Base-by-base conservation (phyloP, 2,329 filamentous ascomycete genomes). In the Aschersonia sp. region DNA sequence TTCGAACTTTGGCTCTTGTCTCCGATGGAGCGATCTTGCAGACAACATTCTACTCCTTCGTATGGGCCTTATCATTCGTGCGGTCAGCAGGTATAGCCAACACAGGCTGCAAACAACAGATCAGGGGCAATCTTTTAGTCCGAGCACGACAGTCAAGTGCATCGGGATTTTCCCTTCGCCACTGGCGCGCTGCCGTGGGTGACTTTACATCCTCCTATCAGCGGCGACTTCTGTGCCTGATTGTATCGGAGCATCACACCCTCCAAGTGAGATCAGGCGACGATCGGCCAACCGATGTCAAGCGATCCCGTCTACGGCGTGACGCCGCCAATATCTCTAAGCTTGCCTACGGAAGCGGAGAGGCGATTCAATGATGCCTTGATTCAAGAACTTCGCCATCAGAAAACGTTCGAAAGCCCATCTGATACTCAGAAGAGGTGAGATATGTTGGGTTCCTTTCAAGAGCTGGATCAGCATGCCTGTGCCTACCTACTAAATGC, bases 371-470 rank as follows among this genome's bases (percentile, higher is more conserved):
- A 87, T 57, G 82, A 88, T 55, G 74, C 82, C 48, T 76, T 98
- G 43, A 77, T 95, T 49, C 80, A 85, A 48, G 89, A 96, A 66
- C 70, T 98, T 51, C 88, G 88, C 62, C 74, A 74, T 41, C 86
- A 96, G 66, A 91, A 94, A 66, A 95, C 92, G 47, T 98, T 95
- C 58, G 92, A 97, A 66, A 80, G 78, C 47, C 76, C 80, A 10
- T 75, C 85, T 43, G 92, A 94, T 61, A 94, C 87, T 3, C 77
- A 87, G 52, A 88, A 85, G 63, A 83, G 89, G 86, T 87, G 67
- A 51, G 43, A 38, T 9, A 7, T 29, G 10, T 30, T 28, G 10
- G 30, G 12, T n/a, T 45, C 10, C 40, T 32, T 38, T 43, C 40
- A 20, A 20, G 20, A 20, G 20, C 3, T 43, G 9, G n/a, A 43